Conservation (phyloP, 2,329 filamentous ascomycete species). For the Dactylellina cionopaga region DNA sequence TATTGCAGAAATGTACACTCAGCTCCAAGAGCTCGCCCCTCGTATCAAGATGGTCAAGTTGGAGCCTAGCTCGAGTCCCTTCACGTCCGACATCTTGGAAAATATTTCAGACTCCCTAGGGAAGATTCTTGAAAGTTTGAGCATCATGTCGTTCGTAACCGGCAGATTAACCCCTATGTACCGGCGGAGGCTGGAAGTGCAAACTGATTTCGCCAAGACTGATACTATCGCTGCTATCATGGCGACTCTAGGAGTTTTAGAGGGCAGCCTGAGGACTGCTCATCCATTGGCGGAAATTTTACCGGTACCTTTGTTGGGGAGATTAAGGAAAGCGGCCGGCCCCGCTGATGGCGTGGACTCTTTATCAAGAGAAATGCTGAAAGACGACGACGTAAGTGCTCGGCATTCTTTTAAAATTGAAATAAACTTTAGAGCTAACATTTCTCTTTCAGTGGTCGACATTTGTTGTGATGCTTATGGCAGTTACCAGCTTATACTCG, state of each 20-base stretch:
- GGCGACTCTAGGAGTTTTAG: conserved; percentile 64
- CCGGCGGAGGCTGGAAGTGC: conserved; percentile 61
- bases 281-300: conserved; percentile 65
- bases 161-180: conserved; percentile 60
- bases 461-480: conserved; percentile 40
- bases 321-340: conserved; percentile 54
- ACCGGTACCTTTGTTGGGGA: conserved; percentile 63
- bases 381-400: conserved; percentile 34
- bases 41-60: conserved; percentile 60
- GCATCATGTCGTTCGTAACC: conserved; percentile 60
- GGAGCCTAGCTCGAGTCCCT: conserved; percentile 61
- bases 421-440: conserved; percentile 1
- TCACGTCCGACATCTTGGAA: conserved; percentile 59
- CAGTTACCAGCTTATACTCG: conserved; percentile 42
- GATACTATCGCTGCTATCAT: conserved; percentile 65
- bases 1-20: conserved; percentile 57
- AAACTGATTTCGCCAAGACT: conserved; percentile 62
- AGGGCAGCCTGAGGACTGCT: conserved; percentile 64
- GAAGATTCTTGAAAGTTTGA: conserved; percentile 59
- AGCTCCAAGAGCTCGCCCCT: conserved; percentile 58
- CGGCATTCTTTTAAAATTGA: neutral
- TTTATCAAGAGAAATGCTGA: conserved; percentile 39
- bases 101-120: conserved; percentile 59
- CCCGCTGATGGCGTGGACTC: conserved; percentile 31
- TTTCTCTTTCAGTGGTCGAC: conserved; percentile 25